phyloP scores from a whole-genome alignment of 2,329 filamentous ascomycete species.

The Dryadomyces quercivorus region DNA sequence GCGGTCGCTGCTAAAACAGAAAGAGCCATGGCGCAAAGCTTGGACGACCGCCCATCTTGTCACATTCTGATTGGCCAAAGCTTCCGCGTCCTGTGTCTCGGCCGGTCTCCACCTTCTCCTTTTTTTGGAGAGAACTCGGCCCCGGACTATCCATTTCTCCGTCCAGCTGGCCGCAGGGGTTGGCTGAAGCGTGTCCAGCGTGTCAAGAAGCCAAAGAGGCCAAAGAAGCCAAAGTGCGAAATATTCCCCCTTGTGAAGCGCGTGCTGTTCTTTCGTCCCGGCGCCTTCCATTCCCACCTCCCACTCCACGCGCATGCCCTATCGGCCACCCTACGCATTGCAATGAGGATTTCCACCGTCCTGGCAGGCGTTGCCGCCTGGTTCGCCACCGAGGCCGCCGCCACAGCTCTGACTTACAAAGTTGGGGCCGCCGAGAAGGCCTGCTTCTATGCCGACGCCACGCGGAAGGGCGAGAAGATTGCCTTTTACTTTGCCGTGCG shows the following conservation, averaged over 20 bases:
- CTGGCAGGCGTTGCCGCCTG: conserved; percentile 59
- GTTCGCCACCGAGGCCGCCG: conserved; percentile 58
- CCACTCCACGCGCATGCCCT: not conserved
- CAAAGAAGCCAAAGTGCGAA: not conserved
- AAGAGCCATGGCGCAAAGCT: not conserved
- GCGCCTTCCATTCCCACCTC: not conserved
- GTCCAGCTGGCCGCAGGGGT: not conserved
- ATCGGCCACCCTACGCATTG: conserved; percentile 13
- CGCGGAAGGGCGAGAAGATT: conserved; percentile 72
- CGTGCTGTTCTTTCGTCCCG: not conserved
- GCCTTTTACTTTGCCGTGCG: conserved; percentile 88
- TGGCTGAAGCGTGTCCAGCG: conserved; percentile 10
- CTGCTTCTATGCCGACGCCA: conserved; percentile 80
- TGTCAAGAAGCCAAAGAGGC: conserved; percentile 4
- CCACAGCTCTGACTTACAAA: conserved; percentile 91
- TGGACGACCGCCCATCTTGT: not conserved
- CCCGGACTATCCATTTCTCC: not conserved
- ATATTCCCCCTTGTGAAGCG: conserved; percentile 6
- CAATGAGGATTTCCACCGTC: conserved; percentile 54
- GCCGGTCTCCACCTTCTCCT: not conserved
- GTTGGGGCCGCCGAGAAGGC: conserved; percentile 83
- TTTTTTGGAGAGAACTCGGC: not conserved
- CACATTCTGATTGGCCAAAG: not conserved
- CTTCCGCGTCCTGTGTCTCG: not conserved
- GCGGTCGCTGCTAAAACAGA: not conserved